Percentiles rank a stretch among this genome's conserved stretches.
These are phyloP conservation scores for Myriosclerotinia scirpicola DNA, from an alignment of 2,329 filamentous ascomycete species.

Conservation along the genomic window DNA sequence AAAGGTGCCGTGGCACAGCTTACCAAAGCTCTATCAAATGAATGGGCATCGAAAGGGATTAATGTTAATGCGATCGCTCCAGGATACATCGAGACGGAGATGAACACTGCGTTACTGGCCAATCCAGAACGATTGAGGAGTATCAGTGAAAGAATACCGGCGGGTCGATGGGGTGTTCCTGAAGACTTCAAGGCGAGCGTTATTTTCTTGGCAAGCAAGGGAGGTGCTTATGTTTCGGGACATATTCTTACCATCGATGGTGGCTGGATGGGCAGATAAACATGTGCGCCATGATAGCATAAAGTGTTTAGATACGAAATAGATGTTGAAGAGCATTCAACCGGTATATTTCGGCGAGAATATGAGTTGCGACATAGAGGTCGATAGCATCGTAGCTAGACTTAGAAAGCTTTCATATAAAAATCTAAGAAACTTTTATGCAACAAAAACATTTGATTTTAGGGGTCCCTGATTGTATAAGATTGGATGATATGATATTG, in stretches of 20 bases:
- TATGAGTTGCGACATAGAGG: too few species aligned
- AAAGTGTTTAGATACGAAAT: neutral
- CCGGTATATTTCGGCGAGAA: too few species aligned
- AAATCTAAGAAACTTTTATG: too few species aligned
- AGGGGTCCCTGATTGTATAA: too few species aligned
- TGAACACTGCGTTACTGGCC: conserved; percentile 81
- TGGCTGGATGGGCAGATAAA: conserved; percentile 85
- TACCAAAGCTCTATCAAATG: conserved; percentile 69
- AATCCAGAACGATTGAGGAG: conserved; percentile 67
- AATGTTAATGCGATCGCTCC: conserved; percentile 88
- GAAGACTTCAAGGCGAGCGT: conserved; percentile 86
- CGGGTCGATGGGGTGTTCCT: conserved; percentile 76
- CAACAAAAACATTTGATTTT: too few species aligned
- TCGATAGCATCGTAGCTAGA: too few species aligned
- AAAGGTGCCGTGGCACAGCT: conserved; percentile 81
- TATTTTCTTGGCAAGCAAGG: conserved; percentile 73
- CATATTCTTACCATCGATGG: conserved; percentile 84
- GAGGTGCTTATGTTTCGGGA: conserved; percentile 79
- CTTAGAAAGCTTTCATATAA: too few species aligned
- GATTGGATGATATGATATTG: too few species aligned
- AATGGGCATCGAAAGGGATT: conserved; percentile 78
- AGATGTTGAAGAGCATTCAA: too few species aligned
- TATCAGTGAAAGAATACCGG: conserved; percentile 79
- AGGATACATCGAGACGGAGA: conserved; percentile 90
- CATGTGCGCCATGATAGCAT: too few species aligned